phyloP scores from a whole-genome alignment of 495 filamentous ascomycete species.

The Bathelium albidoporum region DNA sequence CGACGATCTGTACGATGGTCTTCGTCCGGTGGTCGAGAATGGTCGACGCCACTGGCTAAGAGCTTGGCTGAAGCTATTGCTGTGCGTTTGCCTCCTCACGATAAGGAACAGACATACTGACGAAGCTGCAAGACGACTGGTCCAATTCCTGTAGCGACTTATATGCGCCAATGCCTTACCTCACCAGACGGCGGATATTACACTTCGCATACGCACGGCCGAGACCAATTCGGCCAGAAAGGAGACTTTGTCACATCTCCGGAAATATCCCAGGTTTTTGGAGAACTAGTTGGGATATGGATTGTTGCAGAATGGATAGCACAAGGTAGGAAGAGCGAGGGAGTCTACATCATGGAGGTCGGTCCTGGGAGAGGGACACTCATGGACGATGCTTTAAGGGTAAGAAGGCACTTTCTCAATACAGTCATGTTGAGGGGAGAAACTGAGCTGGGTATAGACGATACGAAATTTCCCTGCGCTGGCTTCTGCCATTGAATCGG shows the following conservation, averaged over 20 bases:
- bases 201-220: conserved; percentile 53
- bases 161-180: conserved; percentile 97
- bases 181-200: conserved; percentile 90
- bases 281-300: conserved; percentile 90
- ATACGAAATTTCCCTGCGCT: conserved; percentile 72
- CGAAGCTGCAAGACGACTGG: conserved; percentile 55
- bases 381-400: conserved; percentile 93
- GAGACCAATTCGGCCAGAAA: conserved; percentile 77
- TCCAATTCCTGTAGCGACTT: conserved; percentile 80
- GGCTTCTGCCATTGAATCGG: conserved; percentile 62
- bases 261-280: conserved; percentile 95
- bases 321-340: conserved; percentile 59
- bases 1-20: not conserved
- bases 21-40: conserved; percentile 32
- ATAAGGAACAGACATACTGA: not conserved
- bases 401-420: conserved; percentile 31
- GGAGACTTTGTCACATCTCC: conserved; percentile 96
- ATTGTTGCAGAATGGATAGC: conserved; percentile 91
- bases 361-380: conserved; percentile 90
- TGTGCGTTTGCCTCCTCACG: conserved; percentile 34
- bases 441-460: conserved; percentile 44
- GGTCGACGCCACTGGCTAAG: conserved; percentile 86
- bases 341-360: conserved; percentile 82
- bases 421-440: not conserved
- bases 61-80: conserved; percentile 73